These are phyloP conservation scores for Craterostigma plantagineum DNA, from an alignment of 257 asterid genomes.

Conservation along the genomic window DNA sequence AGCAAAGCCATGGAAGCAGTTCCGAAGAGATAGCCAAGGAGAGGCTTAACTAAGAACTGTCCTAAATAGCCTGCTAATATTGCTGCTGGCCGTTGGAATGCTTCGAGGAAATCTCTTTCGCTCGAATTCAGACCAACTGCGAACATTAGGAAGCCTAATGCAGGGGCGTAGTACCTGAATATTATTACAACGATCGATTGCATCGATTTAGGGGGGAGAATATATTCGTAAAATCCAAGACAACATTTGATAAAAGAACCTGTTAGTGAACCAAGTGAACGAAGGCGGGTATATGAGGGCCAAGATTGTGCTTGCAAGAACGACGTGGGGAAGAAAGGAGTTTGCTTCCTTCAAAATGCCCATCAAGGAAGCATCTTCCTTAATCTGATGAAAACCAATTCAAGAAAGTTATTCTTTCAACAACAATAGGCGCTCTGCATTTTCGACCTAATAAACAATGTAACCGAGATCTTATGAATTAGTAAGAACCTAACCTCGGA, in stretches of 20 bases:
- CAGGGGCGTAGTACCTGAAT: constrained; percentile 91
- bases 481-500: too few relatives aligned
- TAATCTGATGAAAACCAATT: constrained; percentile 6
- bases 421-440: too few relatives aligned
- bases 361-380: constrained; percentile 17
- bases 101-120: constrained; percentile 85
- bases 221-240: too few relatives aligned
- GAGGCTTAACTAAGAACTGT: constrained; percentile 72
- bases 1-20: constrained; percentile 37
- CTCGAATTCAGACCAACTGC: constrained; percentile 97
- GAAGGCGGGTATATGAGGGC: constrained; percentile 93
- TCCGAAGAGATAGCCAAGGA: constrained; percentile 78
- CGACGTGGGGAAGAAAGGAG: constrained; percentile 80
- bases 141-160: constrained; percentile 92
- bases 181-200: too few relatives aligned
- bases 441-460: too few relatives aligned
- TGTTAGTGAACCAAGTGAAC: constrained; percentile 88
- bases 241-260: constrained; percentile 18
- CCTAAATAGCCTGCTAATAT: constrained; percentile 67
- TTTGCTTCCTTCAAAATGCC: constrained; percentile 59
- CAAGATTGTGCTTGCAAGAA: constrained; percentile 71
- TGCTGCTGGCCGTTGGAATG: constrained; percentile 57
- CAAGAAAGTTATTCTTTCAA: neutral
- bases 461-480: too few relatives aligned
- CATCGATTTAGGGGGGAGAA: too few relatives aligned